Conservation (phyloP, 768 basidiomycete genomes). For the Phaffia tasmanica region DNA sequence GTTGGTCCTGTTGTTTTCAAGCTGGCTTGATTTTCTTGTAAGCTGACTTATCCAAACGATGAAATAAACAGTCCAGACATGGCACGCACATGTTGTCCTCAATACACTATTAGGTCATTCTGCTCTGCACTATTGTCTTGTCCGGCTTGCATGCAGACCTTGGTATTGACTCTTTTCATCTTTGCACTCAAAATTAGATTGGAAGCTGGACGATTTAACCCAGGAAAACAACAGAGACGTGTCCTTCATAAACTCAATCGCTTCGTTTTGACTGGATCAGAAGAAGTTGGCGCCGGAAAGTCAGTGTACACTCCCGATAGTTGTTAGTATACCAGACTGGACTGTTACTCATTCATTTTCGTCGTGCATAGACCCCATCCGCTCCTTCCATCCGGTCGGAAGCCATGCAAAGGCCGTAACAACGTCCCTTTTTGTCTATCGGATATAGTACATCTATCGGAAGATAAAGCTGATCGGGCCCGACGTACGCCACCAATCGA, state of each 20-base stretch:
- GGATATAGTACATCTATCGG: background rate
- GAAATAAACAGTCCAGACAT: constrained; percentile 13
- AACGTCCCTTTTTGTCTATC: constrained; percentile 17
- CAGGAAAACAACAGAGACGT: constrained; percentile 7
- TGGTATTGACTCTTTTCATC: too few relatives aligned
- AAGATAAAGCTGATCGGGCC: background rate
- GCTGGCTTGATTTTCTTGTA: background rate
- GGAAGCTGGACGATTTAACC: background rate
- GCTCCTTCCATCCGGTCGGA: background rate
- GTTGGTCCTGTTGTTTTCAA: background rate
- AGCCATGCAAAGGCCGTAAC: constrained; percentile 10
- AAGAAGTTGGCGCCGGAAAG: constrained; percentile 8
- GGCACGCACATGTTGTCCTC: constrained; percentile 24
- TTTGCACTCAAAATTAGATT: background rate
- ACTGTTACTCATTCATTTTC: background rate
- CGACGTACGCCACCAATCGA: background rate
- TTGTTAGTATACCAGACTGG: background rate
- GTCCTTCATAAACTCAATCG: background rate
- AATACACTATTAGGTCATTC: constrained; percentile 17
- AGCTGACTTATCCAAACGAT: background rate
- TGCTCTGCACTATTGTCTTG: background rate
- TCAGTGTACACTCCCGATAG: background rate
- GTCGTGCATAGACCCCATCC: background rate
- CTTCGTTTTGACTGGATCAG: constrained; percentile 6
- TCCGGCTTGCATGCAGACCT: too few relatives aligned